These are phyloP conservation scores for Amanita thiersii DNA, from an alignment of 768 basidiomycete species.

Conservation along the genomic window DNA sequence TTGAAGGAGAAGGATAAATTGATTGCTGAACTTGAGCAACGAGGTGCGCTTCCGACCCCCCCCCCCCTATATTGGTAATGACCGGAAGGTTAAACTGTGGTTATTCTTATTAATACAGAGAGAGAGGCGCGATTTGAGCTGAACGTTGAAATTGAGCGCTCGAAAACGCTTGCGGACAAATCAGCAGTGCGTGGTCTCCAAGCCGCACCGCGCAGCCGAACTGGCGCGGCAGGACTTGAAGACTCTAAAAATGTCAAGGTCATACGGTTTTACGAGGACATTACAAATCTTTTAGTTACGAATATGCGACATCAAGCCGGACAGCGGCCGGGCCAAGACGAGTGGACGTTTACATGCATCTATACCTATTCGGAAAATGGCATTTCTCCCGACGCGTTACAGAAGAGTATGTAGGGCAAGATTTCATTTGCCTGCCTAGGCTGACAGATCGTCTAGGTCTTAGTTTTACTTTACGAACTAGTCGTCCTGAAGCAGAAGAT, in stretches of 20 bases:
- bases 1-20: slow-evolving; percentile 36
- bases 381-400: slow-evolving; percentile 15
- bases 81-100: not conserved
- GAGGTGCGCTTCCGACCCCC: slow-evolving; percentile 28
- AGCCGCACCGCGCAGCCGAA: slow-evolving; percentile 25
- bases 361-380: slow-evolving; percentile 45
- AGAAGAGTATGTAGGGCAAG: slow-evolving; percentile 27
- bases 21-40: slow-evolving; percentile 38
- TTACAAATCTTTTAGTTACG: slow-evolving; percentile 71
- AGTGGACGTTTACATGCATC: slow-evolving; percentile 58
- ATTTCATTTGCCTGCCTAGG: not conserved
- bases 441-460: slow-evolving; percentile 34
- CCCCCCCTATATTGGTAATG: slow-evolving; percentile 1
- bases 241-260: slow-evolving; percentile 54
- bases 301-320: slow-evolving; percentile 39
- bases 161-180: slow-evolving; percentile 33
- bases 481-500: slow-evolving; percentile 19
- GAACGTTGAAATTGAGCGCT: slow-evolving; percentile 54
- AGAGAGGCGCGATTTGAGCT: slow-evolving; percentile 45
- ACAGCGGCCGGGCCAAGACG: slow-evolving; percentile 40
- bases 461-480: slow-evolving; percentile 50
- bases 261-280: slow-evolving; percentile 76
- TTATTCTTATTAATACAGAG: slow-evolving; percentile 26
- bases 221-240: slow-evolving; percentile 27
- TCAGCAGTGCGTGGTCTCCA: slow-evolving; percentile 33